A percentile compares a stretch with the other conserved stretches of the same genome.
These are phyloP conservation scores for Phytophthora niederhauseri DNA, from an alignment of 352 stramenopile species.

Conservation along the genomic window DNA sequence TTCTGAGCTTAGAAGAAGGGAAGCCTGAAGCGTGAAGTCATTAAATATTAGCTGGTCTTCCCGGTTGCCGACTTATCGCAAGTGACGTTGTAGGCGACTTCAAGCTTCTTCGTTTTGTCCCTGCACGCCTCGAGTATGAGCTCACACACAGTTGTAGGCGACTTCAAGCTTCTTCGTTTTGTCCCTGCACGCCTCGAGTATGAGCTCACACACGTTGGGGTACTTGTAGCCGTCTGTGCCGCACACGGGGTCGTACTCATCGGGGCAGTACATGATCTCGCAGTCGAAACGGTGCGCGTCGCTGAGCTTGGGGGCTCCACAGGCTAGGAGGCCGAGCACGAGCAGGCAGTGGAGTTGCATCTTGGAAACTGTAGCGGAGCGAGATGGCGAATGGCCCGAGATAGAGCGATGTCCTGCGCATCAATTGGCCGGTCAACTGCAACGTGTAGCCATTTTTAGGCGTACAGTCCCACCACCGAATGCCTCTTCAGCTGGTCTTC, in stretches of 20 bases:
- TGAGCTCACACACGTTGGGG: conserved; percentile 19
- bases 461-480: conserved; percentile 1
- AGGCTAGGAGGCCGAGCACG: neutral
- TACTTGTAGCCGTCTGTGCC: conserved; percentile 20
- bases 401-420: neutral
- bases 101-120: neutral
- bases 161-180: conserved; percentile 1
- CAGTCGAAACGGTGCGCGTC: conserved; percentile 11
- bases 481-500: conserved; percentile 7
- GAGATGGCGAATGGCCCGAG: neutral
- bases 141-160: conserved; percentile 13
- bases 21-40: conserved; percentile 8
- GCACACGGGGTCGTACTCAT: conserved; percentile 25
- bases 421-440: neutral
- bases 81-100: conserved; percentile 3
- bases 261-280: conserved; percentile 13
- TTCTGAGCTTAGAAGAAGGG: neutral
- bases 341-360: neutral
- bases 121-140: conserved; percentile 11
- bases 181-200: conserved; percentile 6
- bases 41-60: conserved; percentile 25
- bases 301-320: neutral
- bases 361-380: neutral
- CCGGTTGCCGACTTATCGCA: conserved; percentile 4
- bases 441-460: neutral